Evolutionary conservation across 805 yeast species (phyloP), one percentile per base, ranked within the genome.

Genomic region (Pichia cephalocereana): DNA sequence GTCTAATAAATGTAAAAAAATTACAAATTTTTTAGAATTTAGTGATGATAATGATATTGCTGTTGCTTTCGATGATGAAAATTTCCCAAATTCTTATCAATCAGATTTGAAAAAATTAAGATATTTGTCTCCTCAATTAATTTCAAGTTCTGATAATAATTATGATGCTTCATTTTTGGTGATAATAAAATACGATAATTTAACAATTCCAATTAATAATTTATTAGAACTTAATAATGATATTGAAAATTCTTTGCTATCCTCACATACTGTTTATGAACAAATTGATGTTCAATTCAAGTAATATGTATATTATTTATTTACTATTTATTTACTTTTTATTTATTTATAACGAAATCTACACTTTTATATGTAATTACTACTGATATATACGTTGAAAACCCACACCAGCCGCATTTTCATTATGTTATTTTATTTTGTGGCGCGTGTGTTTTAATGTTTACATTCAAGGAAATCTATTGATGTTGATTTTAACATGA

Each of bases 1-100:
- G 8, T 34, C 37, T 14, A 10, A 34, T 15, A 8, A 46, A 8
- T 46, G 48, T 38, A 31, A 11, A 9, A 18, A 30, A 18, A 17
- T 23, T 9, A 11, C 36, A 12, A 28, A 41, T 18, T 19, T 23
- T 4, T 4, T 7, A 7, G 48, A 46, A n/a, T 32, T 46, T 4
- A 44, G 48, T n/a, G 45, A 41, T 19, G 19, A 36, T 5, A 34
- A 31, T 11, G 48, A 46, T 19, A 41, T 40, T n/a, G 48, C 48
- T n/a, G 48, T 40, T 5, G 17, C 34, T 6, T 46, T 32, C 18
- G 38, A 41, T 18, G n/a, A 14, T 34, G 26, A 1, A 23, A 8
- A 14, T 8, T 15, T 14, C 8, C 17, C 7, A 11, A 34, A 14
- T 14, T 14, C n/a, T 34, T 10, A 15, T 37, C 19, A 34, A 34